Evolutionary conservation across 1,139 yeast species (phyloP).

Genomic region (Pichia sp.): DNA sequence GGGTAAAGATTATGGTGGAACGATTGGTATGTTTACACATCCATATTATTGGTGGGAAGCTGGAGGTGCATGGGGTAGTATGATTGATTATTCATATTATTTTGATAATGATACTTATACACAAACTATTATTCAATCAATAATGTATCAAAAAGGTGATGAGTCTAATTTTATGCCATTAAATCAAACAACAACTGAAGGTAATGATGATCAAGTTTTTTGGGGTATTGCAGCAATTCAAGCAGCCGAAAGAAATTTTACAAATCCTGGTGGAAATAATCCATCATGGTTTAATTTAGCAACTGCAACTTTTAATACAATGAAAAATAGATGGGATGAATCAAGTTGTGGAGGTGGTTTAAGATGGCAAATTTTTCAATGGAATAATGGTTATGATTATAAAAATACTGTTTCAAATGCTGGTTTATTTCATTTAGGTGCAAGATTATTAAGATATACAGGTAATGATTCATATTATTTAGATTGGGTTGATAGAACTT

Average conservation of each 20-base stretch:
- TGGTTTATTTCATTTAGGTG: constrained; percentile 68
- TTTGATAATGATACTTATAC: constrained; percentile 68
- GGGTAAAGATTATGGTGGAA: constrained; percentile 63
- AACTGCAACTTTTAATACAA: constrained; percentile 70
- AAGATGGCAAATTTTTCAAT: constrained; percentile 79
- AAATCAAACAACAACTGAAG: constrained; percentile 92
- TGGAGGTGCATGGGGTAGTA: constrained; percentile 91
- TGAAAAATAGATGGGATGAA: constrained; percentile 71
- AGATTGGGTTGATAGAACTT: constrained; percentile 64
- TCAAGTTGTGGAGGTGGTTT: constrained; percentile 66
- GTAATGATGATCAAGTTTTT: constrained; percentile 96
- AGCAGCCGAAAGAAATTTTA: constrained; percentile 84
- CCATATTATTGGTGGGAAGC: constrained; percentile 99
- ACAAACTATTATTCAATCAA: constrained; percentile 51
- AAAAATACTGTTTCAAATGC: constrained; percentile 78
- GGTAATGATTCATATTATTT: constrained; percentile 54
- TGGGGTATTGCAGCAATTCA: constrained; percentile 93
- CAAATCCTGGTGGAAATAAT: constrained; percentile 54
- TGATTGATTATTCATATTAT: constrained; percentile 70
- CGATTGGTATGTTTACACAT: constrained; percentile 73
- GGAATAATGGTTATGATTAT: constrained; percentile 73
- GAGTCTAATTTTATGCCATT: constrained; percentile 75
- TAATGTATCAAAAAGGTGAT: constrained; percentile 72
- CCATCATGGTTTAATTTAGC: constrained; percentile 68
- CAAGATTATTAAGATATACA: constrained; percentile 71